Percentiles rank a stretch among this genome's conserved stretches.
These are phyloP conservation scores for Diaporthe humulicola DNA, from an alignment of 2,329 filamentous ascomycete species.

Conservation along the genomic window DNA sequence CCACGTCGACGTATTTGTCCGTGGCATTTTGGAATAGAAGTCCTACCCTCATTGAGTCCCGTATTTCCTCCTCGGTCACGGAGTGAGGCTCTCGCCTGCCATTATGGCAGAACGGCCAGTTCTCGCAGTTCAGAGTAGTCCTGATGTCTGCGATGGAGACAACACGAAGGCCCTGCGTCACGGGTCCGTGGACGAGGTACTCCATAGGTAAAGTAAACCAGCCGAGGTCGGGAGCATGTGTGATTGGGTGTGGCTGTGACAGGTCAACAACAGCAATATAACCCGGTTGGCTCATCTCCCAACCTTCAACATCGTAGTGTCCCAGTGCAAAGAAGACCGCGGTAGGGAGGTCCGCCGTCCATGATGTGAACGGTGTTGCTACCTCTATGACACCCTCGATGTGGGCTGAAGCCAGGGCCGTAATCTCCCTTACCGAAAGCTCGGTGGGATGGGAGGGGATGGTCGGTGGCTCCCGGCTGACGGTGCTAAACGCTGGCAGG, in stretches of 20 bases:
- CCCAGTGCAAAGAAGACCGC: not conserved
- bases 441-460: not conserved
- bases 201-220: not conserved
- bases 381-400: not conserved
- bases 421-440: not conserved
- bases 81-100: not conserved
- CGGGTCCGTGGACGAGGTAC: not conserved
- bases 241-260: not conserved
- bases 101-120: not conserved
- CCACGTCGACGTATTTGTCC: not conserved
- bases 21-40: not conserved
- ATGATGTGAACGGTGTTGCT: not conserved
- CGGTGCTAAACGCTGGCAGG: not conserved
- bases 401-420: not conserved
- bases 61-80: not conserved
- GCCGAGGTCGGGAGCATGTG: not conserved
- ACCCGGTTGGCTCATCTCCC: not conserved
- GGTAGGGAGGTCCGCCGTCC: not conserved
- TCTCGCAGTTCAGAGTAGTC: not conserved
- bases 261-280: not conserved
- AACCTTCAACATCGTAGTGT: not conserved
- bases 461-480: not conserved
- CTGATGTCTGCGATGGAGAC: not conserved
- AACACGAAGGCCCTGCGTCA: not conserved
- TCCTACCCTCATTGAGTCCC: not conserved